Conservation (phyloP, 805 yeast genomes). For the Pichia exigua region DNA sequence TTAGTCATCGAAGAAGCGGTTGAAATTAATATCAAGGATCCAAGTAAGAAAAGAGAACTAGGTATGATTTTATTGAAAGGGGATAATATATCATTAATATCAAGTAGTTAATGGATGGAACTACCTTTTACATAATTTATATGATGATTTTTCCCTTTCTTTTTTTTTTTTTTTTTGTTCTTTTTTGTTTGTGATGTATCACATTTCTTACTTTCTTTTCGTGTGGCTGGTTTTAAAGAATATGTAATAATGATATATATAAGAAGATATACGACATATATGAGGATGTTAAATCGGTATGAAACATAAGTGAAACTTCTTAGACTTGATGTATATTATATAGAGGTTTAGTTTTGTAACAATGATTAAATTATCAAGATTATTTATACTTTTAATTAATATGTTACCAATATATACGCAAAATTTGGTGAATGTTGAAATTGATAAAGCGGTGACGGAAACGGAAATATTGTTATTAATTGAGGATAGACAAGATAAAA, state of each 20-base stretch:
- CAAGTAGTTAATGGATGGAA: conserved; percentile 25
- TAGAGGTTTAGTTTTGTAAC: not conserved
- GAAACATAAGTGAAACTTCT: not conserved
- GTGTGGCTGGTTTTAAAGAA: not conserved
- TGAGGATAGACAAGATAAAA: not conserved
- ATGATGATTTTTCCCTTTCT: too few relatives aligned
- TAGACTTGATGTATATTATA: not conserved
- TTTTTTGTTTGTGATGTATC: conserved; percentile 4
- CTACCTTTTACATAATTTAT: too few relatives aligned
- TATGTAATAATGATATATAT: not conserved
- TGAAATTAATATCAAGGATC: conserved; percentile 50
- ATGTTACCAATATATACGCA: not conserved
- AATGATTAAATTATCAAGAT: not conserved
- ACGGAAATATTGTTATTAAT: not conserved
- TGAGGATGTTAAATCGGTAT: not conserved
- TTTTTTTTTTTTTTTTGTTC: not conserved
- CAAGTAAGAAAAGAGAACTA: conserved; percentile 36
- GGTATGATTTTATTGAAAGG: conserved; percentile 85
- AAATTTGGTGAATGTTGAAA: not conserved
- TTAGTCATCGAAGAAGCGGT: conserved; percentile 50
- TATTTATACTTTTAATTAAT: not conserved
- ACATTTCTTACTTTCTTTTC: not conserved
- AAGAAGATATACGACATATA: too few relatives aligned
- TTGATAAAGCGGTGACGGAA: not conserved
- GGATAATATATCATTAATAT: conserved; percentile 80